Evolutionary conservation across 2,329 filamentous ascomycete species (phyloP).

Genomic region (Taxawa tesnikishii): DNA sequence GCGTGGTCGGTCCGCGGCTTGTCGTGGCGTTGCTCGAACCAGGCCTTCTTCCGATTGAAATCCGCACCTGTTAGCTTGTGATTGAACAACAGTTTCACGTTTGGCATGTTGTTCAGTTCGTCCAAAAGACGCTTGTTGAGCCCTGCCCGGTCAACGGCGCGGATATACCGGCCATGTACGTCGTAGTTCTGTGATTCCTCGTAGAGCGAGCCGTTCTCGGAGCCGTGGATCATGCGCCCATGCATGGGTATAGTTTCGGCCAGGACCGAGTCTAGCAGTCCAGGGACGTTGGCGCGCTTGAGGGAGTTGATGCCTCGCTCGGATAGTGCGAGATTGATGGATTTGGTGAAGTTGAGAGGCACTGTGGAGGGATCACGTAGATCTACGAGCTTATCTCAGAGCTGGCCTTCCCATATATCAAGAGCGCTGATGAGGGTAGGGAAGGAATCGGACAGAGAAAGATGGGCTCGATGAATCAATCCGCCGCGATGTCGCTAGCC

Average conservation of each 20-base stretch:
- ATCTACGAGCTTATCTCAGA: too few species aligned
- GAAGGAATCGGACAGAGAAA: too few species aligned
- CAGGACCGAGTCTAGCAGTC: constrained; percentile 63
- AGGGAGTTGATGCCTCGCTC: constrained; percentile 89
- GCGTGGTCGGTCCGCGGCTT: constrained; percentile 12
- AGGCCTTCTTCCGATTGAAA: constrained; percentile 65
- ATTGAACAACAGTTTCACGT: constrained; percentile 85
- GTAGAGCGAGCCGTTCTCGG: constrained; percentile 52
- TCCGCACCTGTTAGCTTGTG: constrained; percentile 89
- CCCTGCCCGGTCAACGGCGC: constrained; percentile 71
- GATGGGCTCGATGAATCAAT: too few species aligned
- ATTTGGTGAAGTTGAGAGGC: constrained; percentile 90
- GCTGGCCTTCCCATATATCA: too few species aligned
- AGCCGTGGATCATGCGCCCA: constrained; percentile 90
- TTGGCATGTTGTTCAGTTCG: constrained; percentile 68
- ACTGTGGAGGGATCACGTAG: constrained; percentile 70
- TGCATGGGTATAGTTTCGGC: constrained; percentile 79
- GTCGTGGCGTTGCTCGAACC: constrained; percentile 56
- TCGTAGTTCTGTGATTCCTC: constrained; percentile 84
- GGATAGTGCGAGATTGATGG: constrained; percentile 94
- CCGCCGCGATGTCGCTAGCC: too few species aligned
- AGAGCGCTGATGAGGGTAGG: too few species aligned
- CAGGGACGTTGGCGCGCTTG: constrained; percentile 51
- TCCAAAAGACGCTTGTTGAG: constrained; percentile 79
- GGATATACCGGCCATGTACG: constrained; percentile 72